Percentiles rank a stretch among this genome's conserved stretches.
Conservation (phyloP, 768 basidiomycete genomes). For the Russula sp. region DNA sequence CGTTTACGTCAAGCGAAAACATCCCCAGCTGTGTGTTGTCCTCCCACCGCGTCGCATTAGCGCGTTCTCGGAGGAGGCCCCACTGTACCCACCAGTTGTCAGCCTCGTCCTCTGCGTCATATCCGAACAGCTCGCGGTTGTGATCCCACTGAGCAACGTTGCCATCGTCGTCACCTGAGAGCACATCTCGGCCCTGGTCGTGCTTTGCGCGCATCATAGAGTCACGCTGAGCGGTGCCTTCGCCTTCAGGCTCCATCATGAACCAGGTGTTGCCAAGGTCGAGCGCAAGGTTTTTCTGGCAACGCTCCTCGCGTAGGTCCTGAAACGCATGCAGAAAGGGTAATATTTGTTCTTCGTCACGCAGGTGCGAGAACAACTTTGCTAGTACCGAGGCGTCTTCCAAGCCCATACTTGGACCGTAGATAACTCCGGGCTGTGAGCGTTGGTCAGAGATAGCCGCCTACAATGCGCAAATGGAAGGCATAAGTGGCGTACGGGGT, state of each 20-base stretch:
- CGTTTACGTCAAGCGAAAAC: constrained; percentile 12
- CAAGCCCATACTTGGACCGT: constrained; percentile 33
- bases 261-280: constrained; percentile 26
- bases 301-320: constrained; percentile 32
- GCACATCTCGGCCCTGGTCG: constrained; percentile 24
- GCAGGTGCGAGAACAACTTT: constrained; percentile 36
- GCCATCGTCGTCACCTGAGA: constrained; percentile 25
- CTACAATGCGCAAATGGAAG: too few relatives aligned
- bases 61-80: constrained; percentile 28
- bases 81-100: constrained; percentile 37
- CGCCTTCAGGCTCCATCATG: constrained; percentile 25
- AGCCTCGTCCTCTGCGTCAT: constrained; percentile 35
- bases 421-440: constrained; percentile 31
- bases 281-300: constrained; percentile 16
- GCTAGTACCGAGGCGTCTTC: constrained; percentile 39
- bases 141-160: constrained; percentile 30
- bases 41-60: constrained; percentile 7
- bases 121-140: constrained; percentile 30
- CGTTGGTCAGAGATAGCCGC: neutral
- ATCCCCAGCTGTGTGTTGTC: neutral
- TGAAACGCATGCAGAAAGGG: constrained; percentile 34
- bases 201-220: constrained; percentile 24
- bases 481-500: constrained; percentile 27
- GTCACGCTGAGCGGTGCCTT: constrained; percentile 27
- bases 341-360: constrained; percentile 28